Evolutionary conservation across 1,284 basidiomycete genomes (phyloP).

Genomic region (Trametes versicolor): DNA sequence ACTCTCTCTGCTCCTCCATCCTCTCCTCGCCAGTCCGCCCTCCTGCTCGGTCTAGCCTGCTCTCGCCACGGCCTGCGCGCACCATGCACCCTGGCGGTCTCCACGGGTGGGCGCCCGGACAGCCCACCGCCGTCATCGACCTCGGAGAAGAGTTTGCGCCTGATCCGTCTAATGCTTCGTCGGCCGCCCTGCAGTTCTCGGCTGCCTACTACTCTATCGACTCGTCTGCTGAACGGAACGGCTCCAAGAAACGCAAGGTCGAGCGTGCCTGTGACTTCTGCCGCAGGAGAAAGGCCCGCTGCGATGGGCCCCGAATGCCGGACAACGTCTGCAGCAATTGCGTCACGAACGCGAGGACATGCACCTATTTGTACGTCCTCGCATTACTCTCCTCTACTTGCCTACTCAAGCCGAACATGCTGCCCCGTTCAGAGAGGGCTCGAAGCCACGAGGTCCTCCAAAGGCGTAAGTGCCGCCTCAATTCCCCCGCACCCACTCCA

Average conservation of each 20-base stretch:
- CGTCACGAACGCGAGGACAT: slow-evolving; percentile 66
- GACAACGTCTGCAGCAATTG: slow-evolving; percentile 80
- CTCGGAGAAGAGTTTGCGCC: slow-evolving; percentile 36
- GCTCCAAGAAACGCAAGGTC: slow-evolving; percentile 62
- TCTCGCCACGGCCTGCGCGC: slow-evolving; percentile 11
- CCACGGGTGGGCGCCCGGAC: slow-evolving; percentile 34
- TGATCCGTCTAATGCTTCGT: slow-evolving; percentile 33
- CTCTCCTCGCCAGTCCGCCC: slow-evolving; percentile 17
- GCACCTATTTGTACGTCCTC: slow-evolving; percentile 74
- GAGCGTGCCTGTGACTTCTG: slow-evolving; percentile 79
- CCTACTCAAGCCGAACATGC: slow-evolving; percentile 12
- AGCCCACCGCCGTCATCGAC: slow-evolving; percentile 39
- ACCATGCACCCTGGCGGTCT: slow-evolving; percentile 34
- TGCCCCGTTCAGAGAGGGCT: slow-evolving; percentile 64
- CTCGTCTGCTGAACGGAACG: slow-evolving; percentile 36
- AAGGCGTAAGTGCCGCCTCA: slow-evolving; percentile 70
- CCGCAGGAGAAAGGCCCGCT: slow-evolving; percentile 72
- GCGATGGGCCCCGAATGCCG: slow-evolving; percentile 70
- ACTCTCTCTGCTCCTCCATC: slow-evolving; percentile 29
- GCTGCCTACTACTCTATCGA: slow-evolving; percentile 39
- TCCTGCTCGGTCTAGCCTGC: slow-evolving; percentile 8
- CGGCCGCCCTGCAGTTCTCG: slow-evolving; percentile 33
- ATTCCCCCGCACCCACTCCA: slow-evolving; percentile 11
- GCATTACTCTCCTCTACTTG: neutral
- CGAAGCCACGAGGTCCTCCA: slow-evolving; percentile 84